These are phyloP conservation scores for Verticillium longisporum DNA, from an alignment of 2,329 filamentous ascomycete species.

Conservation along the genomic window DNA sequence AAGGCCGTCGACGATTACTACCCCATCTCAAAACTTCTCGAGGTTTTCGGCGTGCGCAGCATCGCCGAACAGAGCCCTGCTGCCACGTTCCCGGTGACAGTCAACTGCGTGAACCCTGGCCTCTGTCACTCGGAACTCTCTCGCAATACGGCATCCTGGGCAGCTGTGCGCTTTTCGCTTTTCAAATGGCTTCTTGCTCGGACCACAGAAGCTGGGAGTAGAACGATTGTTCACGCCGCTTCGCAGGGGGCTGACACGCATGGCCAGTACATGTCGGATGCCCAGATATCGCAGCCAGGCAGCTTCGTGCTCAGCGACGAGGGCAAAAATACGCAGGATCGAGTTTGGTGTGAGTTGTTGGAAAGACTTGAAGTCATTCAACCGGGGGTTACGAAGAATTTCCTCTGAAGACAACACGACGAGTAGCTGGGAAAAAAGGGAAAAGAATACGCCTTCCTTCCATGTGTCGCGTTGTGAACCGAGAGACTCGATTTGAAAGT, in stretches of 20 bases:
- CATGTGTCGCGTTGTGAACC: too few species aligned
- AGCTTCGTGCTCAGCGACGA: constrained; percentile 30
- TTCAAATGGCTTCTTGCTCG: constrained; percentile 30
- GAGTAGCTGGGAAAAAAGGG: too few species aligned
- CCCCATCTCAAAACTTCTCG: constrained; percentile 22
- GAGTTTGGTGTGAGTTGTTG: constrained; percentile 35
- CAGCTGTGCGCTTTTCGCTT: constrained; percentile 7
- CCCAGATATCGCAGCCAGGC: constrained; percentile 19
- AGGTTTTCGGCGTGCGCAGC: constrained; percentile 17
- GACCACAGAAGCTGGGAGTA: constrained; percentile 37
- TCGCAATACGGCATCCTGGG: constrained; percentile 21
- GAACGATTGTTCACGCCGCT: constrained; percentile 32
- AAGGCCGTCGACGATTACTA: constrained; percentile 14
- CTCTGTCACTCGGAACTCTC: constrained; percentile 40
- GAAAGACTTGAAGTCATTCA: constrained; percentile 31
- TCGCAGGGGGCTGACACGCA: constrained; percentile 31
- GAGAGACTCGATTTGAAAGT: too few species aligned
- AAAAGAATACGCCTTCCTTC: too few species aligned
- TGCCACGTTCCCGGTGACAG: constrained; percentile 25
- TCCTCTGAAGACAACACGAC: neutral
- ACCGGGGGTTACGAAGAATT: constrained; percentile 21
- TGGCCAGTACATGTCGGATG: constrained; percentile 36
- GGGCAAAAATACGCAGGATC: constrained; percentile 26
- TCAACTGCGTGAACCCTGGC: constrained; percentile 47
- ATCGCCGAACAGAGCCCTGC: constrained; percentile 11